Percentiles rank a stretch among this genome's conserved stretches.
Conservation (phyloP, 2,329 filamentous ascomycete species). For the Didymella arachidicola region DNA sequence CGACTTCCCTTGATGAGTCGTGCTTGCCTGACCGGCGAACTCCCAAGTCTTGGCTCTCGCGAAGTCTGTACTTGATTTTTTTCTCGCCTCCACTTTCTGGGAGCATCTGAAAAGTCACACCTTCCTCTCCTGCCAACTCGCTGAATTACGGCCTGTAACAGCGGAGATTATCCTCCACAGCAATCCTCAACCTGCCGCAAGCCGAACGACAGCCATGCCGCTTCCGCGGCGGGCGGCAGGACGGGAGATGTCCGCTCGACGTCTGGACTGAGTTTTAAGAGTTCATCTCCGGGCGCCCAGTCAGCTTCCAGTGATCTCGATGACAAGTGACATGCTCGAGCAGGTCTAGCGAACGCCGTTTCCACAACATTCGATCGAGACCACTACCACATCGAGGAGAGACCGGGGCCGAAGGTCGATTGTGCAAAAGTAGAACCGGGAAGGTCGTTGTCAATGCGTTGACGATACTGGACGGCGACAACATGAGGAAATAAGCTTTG, state of each 20-base stretch:
- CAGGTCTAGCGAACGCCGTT: neutral
- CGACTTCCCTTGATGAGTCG: neutral
- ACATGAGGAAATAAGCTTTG: neutral
- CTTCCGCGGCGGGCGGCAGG: slow-evolving; percentile 3
- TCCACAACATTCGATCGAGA: too few relatives aligned
- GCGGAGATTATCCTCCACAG: neutral
- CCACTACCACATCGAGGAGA: too few relatives aligned
- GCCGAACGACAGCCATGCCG: neutral
- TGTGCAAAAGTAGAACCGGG: too few relatives aligned
- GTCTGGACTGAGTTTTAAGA: neutral
- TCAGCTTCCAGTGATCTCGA: neutral
- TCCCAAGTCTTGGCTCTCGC: slow-evolving; percentile 18
- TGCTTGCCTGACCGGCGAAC: slow-evolving; percentile 6
- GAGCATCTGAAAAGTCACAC: neutral
- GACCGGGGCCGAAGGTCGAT: too few relatives aligned
- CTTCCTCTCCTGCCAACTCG: neutral
- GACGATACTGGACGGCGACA: neutral
- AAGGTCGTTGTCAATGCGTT: neutral
- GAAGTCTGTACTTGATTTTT: neutral
- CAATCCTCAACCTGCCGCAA: neutral
- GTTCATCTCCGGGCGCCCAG: slow-evolving; percentile 6
- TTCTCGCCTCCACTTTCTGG: slow-evolving; percentile 5
- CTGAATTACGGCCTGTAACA: neutral
- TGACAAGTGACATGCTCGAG: neutral
- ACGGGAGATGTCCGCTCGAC: neutral